Base-by-base conservation (phyloP, 345 rosid genomes). In the Citrus mangshanensis region DNA sequence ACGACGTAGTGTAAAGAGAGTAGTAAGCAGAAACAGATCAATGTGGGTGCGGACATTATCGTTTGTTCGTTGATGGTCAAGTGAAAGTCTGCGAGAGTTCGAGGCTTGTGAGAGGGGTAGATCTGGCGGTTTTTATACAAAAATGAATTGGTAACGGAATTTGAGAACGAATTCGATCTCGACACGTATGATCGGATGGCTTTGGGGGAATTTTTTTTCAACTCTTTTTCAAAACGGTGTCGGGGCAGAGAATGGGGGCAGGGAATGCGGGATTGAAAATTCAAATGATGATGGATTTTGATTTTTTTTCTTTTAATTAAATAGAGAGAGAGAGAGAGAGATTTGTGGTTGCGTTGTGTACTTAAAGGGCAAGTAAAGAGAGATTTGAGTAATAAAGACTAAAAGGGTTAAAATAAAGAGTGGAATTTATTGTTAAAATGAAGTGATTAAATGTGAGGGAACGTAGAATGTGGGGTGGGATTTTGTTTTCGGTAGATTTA, bases 61-160 rank as follows among this genome's bases (percentile, higher is more conserved):
- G 51, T 46, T 3, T 46, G 51, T 13, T 46, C 3, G 21, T 16
- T 18, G 22, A 4, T 54, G 18, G 69, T 63, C 38, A 6, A 63
- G 68, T 63, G 35, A 63, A 3, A n/a, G 14, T 59, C 62, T 59
- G 14, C 4, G 25, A 6, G 40, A 0, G 4, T 19, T n/a, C 21
- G 70, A 21, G 37, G 19, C 1, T n/a, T 22, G 0, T 9, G 55
- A 0, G 0, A 4, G 38, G 21, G 5, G 73, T 21, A 30, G 83
- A 73, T 83, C 78, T 77, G 73, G 63, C 70, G 62, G 80, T 63
- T 78, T 69, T 49, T 30, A 51, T 55, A 28, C 72, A 37, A 46
- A 61, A 71, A 60, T 62, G 14, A 9, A 9, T 22, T 9, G 63
- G 32, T 3, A 46, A 46, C 54, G 63, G 71, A 32, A 62, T n/a